A percentile compares a stretch with the other conserved stretches of the same genome.
These are phyloP conservation scores for Pyricularia sp. DNA, from an alignment of 2,329 filamentous ascomycete genomes.

Conservation along the genomic window DNA sequence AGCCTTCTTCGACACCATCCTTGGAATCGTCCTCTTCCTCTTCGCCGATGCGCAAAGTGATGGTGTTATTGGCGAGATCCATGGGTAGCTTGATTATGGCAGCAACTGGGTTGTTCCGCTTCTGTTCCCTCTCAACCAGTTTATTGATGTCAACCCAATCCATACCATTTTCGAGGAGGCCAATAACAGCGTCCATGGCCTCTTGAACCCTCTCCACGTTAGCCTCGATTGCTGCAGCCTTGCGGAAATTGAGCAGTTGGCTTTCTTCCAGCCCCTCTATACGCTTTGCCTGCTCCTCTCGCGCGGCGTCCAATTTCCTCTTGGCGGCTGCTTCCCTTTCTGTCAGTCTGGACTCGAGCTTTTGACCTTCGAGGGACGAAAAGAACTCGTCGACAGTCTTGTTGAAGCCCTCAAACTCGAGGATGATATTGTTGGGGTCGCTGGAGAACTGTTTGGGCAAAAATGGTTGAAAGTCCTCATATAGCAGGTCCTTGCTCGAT, in stretches of 20 bases:
- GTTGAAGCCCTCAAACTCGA: slow-evolving; percentile 79
- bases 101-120: slow-evolving; percentile 69
- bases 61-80: slow-evolving; percentile 78
- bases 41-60: slow-evolving; percentile 61
- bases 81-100: slow-evolving; percentile 75
- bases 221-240: slow-evolving; percentile 79
- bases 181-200: slow-evolving; percentile 83
- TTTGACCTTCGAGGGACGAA: slow-evolving; percentile 89
- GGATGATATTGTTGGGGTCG: slow-evolving; percentile 49
- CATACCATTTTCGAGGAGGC: slow-evolving; percentile 86
- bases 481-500: slow-evolving; percentile 39
- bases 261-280: slow-evolving; percentile 72
- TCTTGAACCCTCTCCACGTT: slow-evolving; percentile 88
- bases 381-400: slow-evolving; percentile 94
- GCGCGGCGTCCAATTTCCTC: slow-evolving; percentile 73
- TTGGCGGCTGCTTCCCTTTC: slow-evolving; percentile 74
- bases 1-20: slow-evolving; percentile 28
- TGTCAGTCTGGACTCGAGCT: slow-evolving; percentile 67
- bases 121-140: slow-evolving; percentile 78
- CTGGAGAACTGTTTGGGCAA: slow-evolving; percentile 65
- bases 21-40: slow-evolving; percentile 44
- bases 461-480: slow-evolving; percentile 94
- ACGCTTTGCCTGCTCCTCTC: slow-evolving; percentile 69
- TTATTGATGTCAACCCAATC: slow-evolving; percentile 90
- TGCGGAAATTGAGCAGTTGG: slow-evolving; percentile 72